A percentile compares a stretch with the other conserved stretches of the same genome.
phyloP scores from a whole-genome alignment of 108 stramenopile genomes.

The Pinguiococcus pyrenoidosus region DNA sequence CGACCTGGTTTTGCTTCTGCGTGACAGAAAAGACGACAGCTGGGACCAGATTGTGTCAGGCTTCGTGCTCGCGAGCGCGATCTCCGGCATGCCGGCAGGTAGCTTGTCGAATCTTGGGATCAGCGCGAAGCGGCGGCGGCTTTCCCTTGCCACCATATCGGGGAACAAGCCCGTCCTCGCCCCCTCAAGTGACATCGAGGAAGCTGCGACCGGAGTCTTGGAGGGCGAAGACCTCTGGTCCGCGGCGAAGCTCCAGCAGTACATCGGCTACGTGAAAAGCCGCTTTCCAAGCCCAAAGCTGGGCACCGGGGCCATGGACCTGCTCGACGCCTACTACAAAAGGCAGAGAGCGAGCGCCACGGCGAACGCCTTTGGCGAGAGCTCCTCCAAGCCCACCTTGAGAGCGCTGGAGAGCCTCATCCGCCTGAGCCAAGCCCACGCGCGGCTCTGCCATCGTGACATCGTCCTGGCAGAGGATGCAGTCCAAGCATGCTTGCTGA shows the following conservation, averaged over 20 bases:
- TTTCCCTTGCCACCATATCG: not conserved
- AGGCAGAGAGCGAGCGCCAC: not conserved
- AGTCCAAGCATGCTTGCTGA: not conserved
- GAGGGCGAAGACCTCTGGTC: slow-evolving; percentile 23
- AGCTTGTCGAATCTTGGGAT: not conserved
- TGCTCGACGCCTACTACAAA: slow-evolving; percentile 67
- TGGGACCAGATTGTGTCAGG: slow-evolving; percentile 49
- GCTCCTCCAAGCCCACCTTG: slow-evolving; percentile 60
- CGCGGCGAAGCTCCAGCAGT: slow-evolving; percentile 71
- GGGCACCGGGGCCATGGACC: slow-evolving; percentile 46
- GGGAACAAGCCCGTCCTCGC: not conserved
- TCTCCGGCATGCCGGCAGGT: slow-evolving; percentile 10
- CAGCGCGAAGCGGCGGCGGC: not conserved
- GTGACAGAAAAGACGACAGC: slow-evolving; percentile 51
- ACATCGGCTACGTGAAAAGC: slow-evolving; percentile 68
- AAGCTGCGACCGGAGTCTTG: slow-evolving; percentile 8
- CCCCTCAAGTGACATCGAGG: not conserved
- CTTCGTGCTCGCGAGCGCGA: slow-evolving; percentile 72
- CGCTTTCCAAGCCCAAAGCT: slow-evolving; percentile 58
- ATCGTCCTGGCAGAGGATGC: slow-evolving; percentile 2
- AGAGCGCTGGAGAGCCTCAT: slow-evolving; percentile 83
- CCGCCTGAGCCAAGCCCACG: slow-evolving; percentile 85
- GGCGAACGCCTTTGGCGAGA: too few species aligned
- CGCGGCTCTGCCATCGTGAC: slow-evolving; percentile 75
- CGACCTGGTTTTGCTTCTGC: slow-evolving; percentile 76